Evolutionary conservation across 2,329 filamentous ascomycete species (phyloP), one percentile per base, ranked within the genome.

Genomic region (Colletotrichum incanum): DNA sequence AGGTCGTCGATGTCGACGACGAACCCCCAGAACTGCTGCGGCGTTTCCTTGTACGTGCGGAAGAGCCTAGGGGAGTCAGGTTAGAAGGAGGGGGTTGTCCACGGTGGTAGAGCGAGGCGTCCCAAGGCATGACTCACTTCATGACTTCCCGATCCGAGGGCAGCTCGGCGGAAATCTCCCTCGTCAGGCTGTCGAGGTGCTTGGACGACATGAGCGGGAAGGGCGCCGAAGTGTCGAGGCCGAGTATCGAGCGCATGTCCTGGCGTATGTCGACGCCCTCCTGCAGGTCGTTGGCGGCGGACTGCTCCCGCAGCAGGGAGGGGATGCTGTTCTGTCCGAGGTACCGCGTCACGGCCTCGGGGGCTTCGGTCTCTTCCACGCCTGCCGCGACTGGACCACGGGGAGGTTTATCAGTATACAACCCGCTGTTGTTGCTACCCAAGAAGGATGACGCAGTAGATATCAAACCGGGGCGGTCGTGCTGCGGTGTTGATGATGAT

Each of bases 251-350:
- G 71, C 90, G 86, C 86, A 92, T 92, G 79, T 92, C 90, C 76
- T 87, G 86, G 63, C 90, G 87, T 64, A 92, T 91, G 74, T 89
- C 88, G 76, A 87, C 84, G 58, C 84, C 86, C 65, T 88, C 84
- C 67, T 84, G 85, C 70, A 86, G 85, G 66, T 88, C 86, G 73
- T 84, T 86, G 49, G 86, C 82, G 2, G 87, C 86, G 2, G 88
- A 86, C 77, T 91, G 90, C 76, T 92, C 90, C 71, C 89, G 86
- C 49, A 92, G 82, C 45, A 92, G 81, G n/a, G 89, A 90, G 9
- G 90, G 90, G 66, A 92, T 92, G 78, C 90, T 92, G 79, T 92
- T 92, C 77, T 92, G 89, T 37, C 90, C 90, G 43, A 92, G 85
- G 79, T 92, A 92, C 52, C 90, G 86, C 58, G 72, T 74, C 18